Base-by-base conservation (phyloP, 352 stramenopile genomes). In the Phytophthora syringae region DNA sequence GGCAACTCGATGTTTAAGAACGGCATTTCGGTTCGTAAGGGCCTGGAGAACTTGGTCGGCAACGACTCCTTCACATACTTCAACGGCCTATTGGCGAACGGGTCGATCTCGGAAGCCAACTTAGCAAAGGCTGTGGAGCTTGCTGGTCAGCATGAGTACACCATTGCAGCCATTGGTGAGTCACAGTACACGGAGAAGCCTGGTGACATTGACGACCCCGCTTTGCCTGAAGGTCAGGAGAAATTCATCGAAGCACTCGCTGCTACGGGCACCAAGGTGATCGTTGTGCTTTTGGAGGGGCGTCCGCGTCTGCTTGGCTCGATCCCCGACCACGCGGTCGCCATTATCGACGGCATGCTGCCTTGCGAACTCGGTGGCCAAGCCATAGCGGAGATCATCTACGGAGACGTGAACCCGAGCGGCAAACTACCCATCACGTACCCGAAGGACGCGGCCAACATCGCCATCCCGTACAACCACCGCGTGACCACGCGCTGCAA, bases 301-400 rank as follows among this genome's bases (percentile, higher is more conserved):
- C 81, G 90, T 16, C 88, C 88, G 18, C 83, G 89, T 21, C 59
- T 97, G 7, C 75, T 97, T 30, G 69, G 64, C 12, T 84, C 70
- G 10, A 70, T 90, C n/a, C 58, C 76, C 0, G 70, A 80, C 13
- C 52, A 71, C 21, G 85, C 84, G 0, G 59, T 79, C 20, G 90
- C 83, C n/a, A 80, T 97, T 21, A 76, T 97, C 9, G 55, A 94
- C 45, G 88, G 73, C 2, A 80, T 92, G 64, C 60, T 96, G 7
- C 81, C 86, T 0, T 86, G 90, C 12, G 83, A 92, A 36, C 61
- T 82, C 15, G 89, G 90, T n/a, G 90, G 90, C 0, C 79, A 92
- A 59, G 87, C 87, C 7, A 87, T 96, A 22, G 84, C 87, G 3
- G 85, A 97, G 53, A 87, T 96, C 39, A 30, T 97, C 5, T 90